Evolutionary conservation across 129 eudicot species (phyloP), one percentile per base, ranked within the genome.

Genomic region (Gnaphalium uliginosum): DNA sequence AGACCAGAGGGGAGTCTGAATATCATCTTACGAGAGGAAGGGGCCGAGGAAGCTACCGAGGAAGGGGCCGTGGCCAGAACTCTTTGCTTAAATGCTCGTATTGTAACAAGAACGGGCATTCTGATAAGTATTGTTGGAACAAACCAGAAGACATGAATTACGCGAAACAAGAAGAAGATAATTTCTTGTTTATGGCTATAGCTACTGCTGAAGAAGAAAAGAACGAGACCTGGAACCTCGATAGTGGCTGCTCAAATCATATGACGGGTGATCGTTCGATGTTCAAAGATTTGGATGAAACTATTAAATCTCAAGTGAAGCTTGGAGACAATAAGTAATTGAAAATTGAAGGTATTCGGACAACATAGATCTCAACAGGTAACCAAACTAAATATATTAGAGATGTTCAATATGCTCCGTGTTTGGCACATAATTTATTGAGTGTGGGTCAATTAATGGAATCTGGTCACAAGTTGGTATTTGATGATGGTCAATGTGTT

Each of bases 21-120:
- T 26, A 25, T 51, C 75, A 51, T 8, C 29, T 22, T 51, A 11
- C 10, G 6, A 72, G 77, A 73, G 77, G 77, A 33, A 23, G 78
- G 21, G 57, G 68, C 13, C 60, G 78, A 30, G 77, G 67, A 18
- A 15, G 68, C 32, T 32, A 35, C 6, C 51, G 35, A 23, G 69
- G 77, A 17, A 8, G 69, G 11, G 77, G 77, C 10, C 68, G 77
- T 1, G 77, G 77, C 4, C 19, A 41, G 24, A 58, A 29, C 21
- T 1, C 2, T 72, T 39, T 19, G 10, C 29, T 73, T 0, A 37
- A 73, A 14, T 73, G 78, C 58, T 59, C 68, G 1, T 13, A 9
- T 22, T 73, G 69, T 48, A 24, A 73, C 10, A 35, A 60, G 9
- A 2, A 0, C 0, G 68, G 77, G 39, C 78, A 73, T 43, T 73